These are phyloP conservation scores for Colletotrichum sidae DNA, from an alignment of 2,329 filamentous ascomycete species.

Conservation along the genomic window DNA sequence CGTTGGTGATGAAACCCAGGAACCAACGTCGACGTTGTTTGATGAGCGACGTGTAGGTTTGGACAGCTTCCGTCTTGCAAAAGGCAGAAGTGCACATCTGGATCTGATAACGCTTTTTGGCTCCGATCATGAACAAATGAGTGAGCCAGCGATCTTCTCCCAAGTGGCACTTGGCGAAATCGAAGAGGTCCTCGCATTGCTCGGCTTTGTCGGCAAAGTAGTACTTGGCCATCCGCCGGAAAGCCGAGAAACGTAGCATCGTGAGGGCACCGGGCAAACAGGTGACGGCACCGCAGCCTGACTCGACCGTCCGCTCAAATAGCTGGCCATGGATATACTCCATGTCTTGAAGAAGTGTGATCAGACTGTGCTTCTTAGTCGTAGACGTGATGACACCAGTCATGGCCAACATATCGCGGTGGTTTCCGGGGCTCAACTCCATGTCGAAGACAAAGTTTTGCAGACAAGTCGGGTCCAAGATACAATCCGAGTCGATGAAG, in stretches of 20 bases:
- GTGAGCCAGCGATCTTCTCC: constrained; percentile 98
- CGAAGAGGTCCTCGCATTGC: constrained; percentile 94
- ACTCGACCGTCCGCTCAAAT: constrained; percentile 95
- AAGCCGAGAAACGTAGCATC: constrained; percentile 95
- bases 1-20: constrained; percentile 96
- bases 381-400: constrained; percentile 97
- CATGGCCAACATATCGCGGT: constrained; percentile 95
- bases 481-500: constrained; percentile 98
- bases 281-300: constrained; percentile 91
- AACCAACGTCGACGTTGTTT: constrained; percentile 98
- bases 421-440: constrained; percentile 94
- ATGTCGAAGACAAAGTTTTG: constrained; percentile 99
- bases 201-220: constrained; percentile 98
- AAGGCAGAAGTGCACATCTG: constrained; percentile 98
- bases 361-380: constrained; percentile 86
- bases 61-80: constrained; percentile 97
- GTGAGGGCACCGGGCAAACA: constrained; percentile 96
- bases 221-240: constrained; percentile 96
- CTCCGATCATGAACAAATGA: constrained; percentile 98
- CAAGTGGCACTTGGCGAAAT: constrained; percentile 94
- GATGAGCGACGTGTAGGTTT: constrained; percentile 84
- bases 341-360: constrained; percentile 96
- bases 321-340: constrained; percentile 98
- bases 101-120: constrained; percentile 92
- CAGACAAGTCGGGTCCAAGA: constrained; percentile 88